Conservation (phyloP, 1,284 basidiomycete genomes). For the Melampsora occidentalis region DNA sequence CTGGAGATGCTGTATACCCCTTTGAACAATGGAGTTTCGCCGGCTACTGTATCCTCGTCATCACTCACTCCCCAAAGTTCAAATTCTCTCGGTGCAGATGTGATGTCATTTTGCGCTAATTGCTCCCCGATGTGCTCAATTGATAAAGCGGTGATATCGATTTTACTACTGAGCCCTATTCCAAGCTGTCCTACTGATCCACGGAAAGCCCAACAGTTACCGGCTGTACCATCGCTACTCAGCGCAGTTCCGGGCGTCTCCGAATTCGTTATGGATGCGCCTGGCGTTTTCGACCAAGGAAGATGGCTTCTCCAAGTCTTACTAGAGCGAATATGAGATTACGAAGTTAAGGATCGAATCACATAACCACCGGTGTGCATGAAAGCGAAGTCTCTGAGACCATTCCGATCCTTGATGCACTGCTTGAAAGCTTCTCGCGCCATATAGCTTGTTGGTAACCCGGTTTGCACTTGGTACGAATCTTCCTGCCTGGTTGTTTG, state of each 20-base stretch:
- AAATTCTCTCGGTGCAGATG: constrained; percentile 77
- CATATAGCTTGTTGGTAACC: too few species aligned
- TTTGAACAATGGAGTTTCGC: too few species aligned
- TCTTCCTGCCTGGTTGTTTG: too few species aligned
- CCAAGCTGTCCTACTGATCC: constrained; percentile 76
- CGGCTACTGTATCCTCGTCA: constrained; percentile 64
- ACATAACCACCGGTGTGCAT: constrained; percentile 75
- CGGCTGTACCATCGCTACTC: constrained; percentile 73
- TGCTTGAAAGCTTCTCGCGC: constrained; percentile 59
- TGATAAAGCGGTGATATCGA: constrained; percentile 71
- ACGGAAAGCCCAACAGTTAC: constrained; percentile 88
- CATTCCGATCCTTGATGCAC: constrained; percentile 72
- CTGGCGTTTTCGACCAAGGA: constrained; percentile 48
- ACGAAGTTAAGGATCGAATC: constrained; percentile 75
- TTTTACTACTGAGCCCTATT: constrained; percentile 70
- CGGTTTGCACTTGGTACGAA: too few species aligned
- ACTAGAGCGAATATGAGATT: constrained; percentile 68
- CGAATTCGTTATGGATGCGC: constrained; percentile 63
- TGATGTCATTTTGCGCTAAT: constrained; percentile 63
- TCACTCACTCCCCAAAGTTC: constrained; percentile 85
- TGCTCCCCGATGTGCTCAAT: constrained; percentile 82
- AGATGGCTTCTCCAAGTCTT: constrained; percentile 47
- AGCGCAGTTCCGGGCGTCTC: constrained; percentile 70
- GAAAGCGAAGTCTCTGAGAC: constrained; percentile 77
- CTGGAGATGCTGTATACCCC: too few species aligned